phyloP scores from a whole-genome alignment of 495 filamentous ascomycete species.

The Bombardia bombarda region DNA sequence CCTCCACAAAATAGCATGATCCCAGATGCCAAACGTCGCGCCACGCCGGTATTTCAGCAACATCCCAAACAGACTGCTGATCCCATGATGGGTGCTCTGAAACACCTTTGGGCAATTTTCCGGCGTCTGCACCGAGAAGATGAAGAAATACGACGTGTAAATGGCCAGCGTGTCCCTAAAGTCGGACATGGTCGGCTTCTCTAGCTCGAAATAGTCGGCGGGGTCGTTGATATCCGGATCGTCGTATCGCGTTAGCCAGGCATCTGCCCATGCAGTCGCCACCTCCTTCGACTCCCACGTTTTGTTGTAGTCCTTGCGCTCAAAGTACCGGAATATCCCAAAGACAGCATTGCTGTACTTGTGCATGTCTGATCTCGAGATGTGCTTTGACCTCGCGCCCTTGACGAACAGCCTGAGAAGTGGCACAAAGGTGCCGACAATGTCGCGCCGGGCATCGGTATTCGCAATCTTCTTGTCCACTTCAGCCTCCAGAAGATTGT shows the following conservation, averaged over 20 bases:
- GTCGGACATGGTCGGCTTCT: slow-evolving; percentile 50
- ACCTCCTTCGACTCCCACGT: slow-evolving; percentile 56
- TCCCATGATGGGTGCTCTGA: slow-evolving; percentile 59
- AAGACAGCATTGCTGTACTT: slow-evolving; percentile 19
- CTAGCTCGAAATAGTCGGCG: slow-evolving; percentile 47
- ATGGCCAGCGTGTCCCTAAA: slow-evolving; percentile 51
- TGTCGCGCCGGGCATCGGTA: slow-evolving; percentile 42
- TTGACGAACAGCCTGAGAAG: slow-evolving; percentile 52
- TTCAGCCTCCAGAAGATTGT: slow-evolving; percentile 53
- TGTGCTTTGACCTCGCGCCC: slow-evolving; percentile 16
- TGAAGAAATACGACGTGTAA: slow-evolving; percentile 61
- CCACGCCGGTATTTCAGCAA: slow-evolving; percentile 58
- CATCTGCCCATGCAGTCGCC: slow-evolving; percentile 51
- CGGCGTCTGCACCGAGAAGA: slow-evolving; percentile 59
- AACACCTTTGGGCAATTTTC: slow-evolving; percentile 57
- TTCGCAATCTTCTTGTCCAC: slow-evolving; percentile 47
- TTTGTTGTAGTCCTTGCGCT: slow-evolving; percentile 46
- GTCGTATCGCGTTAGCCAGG: slow-evolving; percentile 54
- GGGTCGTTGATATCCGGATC: slow-evolving; percentile 40
- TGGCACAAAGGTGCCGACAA: slow-evolving; percentile 54
- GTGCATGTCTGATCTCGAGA: slow-evolving; percentile 11
- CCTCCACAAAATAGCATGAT: slow-evolving; percentile 59
- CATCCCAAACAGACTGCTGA: slow-evolving; percentile 56
- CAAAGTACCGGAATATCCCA: slow-evolving; percentile 19
- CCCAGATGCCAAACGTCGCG: slow-evolving; percentile 58